These are phyloP conservation scores for Nemophila menziesii DNA, from an alignment of 257 asterid genomes.

Conservation along the genomic window DNA sequence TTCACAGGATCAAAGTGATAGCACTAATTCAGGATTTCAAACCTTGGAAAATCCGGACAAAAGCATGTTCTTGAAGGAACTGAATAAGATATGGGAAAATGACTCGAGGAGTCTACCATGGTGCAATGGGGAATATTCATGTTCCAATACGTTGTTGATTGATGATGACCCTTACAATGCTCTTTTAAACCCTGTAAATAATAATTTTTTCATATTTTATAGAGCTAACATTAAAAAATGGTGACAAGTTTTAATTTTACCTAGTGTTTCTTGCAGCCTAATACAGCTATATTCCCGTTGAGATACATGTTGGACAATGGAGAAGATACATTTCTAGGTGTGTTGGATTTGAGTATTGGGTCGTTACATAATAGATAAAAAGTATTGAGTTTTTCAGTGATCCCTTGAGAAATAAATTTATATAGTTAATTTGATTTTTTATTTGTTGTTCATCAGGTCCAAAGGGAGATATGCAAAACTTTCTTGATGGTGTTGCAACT, in stretches of 20 bases:
- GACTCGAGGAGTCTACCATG: conserved; percentile 5
- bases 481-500: conserved; percentile 29
- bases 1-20: conserved; percentile 45
- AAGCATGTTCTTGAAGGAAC: conserved; percentile 38
- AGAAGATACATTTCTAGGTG: no score
- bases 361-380: no score
- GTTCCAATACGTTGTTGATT: conserved; percentile 39
- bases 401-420: no score
- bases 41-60: conserved; percentile 24
- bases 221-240: no score
- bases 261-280: no score
- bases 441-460: no score
- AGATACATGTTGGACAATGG: no score
- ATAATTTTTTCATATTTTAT: not conserved
- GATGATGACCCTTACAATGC: conserved; percentile 33
- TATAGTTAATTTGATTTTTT: not conserved
- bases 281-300: no score
- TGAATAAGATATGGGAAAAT: conserved; percentile 31
- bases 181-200: conserved; percentile 41
- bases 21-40: conserved; percentile 26
- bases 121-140: conserved; percentile 21
- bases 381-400: no score
- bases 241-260: no score
- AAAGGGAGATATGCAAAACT: conserved; percentile 28
- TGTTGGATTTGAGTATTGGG: no score